Evolutionary conservation across 768 basidiomycete species (phyloP), one percentile per base, ranked within the genome.

Genomic region (Boletus barrowsii): DNA sequence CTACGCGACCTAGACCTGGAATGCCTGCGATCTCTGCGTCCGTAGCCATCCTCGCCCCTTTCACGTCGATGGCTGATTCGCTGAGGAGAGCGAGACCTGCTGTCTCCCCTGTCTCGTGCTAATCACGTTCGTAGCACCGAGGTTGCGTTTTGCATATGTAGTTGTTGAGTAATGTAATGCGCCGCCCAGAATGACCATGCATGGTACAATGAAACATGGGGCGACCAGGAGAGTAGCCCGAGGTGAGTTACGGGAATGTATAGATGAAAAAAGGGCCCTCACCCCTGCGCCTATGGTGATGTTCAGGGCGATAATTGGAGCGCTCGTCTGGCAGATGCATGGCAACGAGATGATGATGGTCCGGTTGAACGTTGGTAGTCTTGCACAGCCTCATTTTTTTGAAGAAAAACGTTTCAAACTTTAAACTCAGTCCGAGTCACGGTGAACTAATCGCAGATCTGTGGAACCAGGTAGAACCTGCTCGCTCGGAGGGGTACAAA

Each of bases 1-100:
- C 59, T 66, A 36, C 51, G 55, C 3, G 68, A 69, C 55, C 62
- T 62, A 8, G 68, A 69, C 54, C 62, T 62, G 10, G 68, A 70
- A n/a, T 43, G 66, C 22, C 42, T 51, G 40, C 49, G 56, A 18
- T 49, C 56, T 29, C 42, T 49, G 24, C 45, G 60, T 11, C 41
- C 20, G 42, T 52, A 29, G 9, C 54, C 47, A 10, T 56, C 59
- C 2, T 51, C 50, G 30, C 57, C 55, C 18, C 40, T 52, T 26
- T 60, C 64, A 46, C 41, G 50, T 29, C 42, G 51, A 29, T 37
- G 49, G 32, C 10, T 46, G 32, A 42, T 45, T 35, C 62, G 48
- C 20, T 51, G 54, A 11, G 68, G 66, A 42, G 68, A 70, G 36
- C 60, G 59, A 44, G 68, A 69, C 42, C 68, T 47, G 42, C 61